Evolutionary conservation across 164 flowering plant species (phyloP).

Genomic region (Aristolochia californica): DNA sequence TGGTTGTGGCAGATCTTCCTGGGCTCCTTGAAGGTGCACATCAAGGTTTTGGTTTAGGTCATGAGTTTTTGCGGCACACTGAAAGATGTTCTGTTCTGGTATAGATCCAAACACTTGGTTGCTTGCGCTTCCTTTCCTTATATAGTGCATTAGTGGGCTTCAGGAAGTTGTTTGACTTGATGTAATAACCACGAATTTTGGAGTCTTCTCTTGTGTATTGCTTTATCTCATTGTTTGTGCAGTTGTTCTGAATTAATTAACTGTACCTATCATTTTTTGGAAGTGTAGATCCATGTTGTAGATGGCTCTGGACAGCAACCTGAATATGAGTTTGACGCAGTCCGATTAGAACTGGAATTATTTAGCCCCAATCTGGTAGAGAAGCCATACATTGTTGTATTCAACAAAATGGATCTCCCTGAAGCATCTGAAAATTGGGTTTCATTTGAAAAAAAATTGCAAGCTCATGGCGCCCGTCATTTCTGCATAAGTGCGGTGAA

Average conservation of each 20-base stretch:
- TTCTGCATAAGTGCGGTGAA: constrained; percentile 85
- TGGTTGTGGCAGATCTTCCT: constrained; percentile 93
- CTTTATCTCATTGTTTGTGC: background rate
- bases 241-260: background rate
- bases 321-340: constrained; percentile 83
- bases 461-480: constrained; percentile 55
- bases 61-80: constrained; percentile 87
- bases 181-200: too few relatives aligned
- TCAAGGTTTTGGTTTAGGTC: constrained; percentile 91
- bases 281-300: constrained; percentile 76
- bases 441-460: constrained; percentile 45
- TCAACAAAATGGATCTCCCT: constrained; percentile 92
- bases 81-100: constrained; percentile 98
- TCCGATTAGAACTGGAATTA: constrained; percentile 80
- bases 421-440: constrained; percentile 82
- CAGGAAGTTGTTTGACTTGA: too few relatives aligned
- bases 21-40: constrained; percentile 99
- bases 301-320: constrained; percentile 88
- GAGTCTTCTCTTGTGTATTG: too few relatives aligned
- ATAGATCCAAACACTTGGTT: constrained; percentile 4
- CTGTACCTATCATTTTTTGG: background rate
- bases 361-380: constrained; percentile 81
- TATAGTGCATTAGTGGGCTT: too few relatives aligned
- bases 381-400: constrained; percentile 80
- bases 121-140: too few relatives aligned